Evolutionary conservation across 805 yeast species (phyloP).

Genomic region (Ogataea paraovalis): DNA sequence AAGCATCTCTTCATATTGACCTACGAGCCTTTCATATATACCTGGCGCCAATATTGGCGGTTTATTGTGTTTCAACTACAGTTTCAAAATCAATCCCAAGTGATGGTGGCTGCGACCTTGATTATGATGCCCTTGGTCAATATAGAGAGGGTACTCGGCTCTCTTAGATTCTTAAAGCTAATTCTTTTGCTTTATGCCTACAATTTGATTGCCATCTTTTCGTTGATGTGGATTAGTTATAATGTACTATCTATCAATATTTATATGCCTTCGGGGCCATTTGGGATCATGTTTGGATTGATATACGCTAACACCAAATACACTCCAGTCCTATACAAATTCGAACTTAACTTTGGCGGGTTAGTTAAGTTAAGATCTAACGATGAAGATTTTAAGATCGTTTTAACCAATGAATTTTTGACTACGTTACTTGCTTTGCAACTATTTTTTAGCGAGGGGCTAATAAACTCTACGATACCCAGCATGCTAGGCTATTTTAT

Average conservation of each 20-base stretch:
- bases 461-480: constrained; percentile 33
- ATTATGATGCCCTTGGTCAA: constrained; percentile 49
- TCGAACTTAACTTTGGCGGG: constrained; percentile 33
- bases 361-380: constrained; percentile 13
- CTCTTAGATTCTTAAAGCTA: constrained; percentile 47
- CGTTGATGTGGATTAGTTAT: constrained; percentile 31
- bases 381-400: constrained; percentile 20
- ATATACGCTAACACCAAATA: constrained; percentile 37
- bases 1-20: constrained; percentile 42
- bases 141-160: constrained; percentile 56
- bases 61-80: constrained; percentile 44
- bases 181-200: constrained; percentile 43
- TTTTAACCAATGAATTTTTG: constrained; percentile 32
- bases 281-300: constrained; percentile 36
- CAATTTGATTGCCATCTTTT: constrained; percentile 38
- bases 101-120: constrained; percentile 39
- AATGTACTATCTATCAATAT: constrained; percentile 33
- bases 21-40: constrained; percentile 50
- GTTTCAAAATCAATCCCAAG: constrained; percentile 60
- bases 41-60: constrained; percentile 59
- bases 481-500: constrained; percentile 40
- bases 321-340: constrained; percentile 39
- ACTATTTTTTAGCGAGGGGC: constrained; percentile 42
- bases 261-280: constrained; percentile 43
- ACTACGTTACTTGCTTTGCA: constrained; percentile 28